Base-by-base conservation (phyloP, 345 rosid genomes). In the Cochlearia excelsa region DNA sequence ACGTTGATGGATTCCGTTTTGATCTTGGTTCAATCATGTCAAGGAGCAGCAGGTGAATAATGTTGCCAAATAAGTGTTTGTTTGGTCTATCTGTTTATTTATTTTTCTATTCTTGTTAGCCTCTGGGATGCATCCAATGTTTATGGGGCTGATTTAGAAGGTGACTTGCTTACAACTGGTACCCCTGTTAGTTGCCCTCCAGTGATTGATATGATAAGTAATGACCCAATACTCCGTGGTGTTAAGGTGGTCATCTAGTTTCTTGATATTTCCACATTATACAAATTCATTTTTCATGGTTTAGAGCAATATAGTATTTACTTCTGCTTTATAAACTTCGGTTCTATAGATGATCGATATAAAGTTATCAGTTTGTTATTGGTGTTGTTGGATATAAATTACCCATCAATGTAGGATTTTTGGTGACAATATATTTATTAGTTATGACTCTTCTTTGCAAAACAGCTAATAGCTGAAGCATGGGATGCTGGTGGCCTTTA, bases 11-110 rank as follows among this genome's bases (percentile, higher is more conserved):
- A 40, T 92, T 92, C 75, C 98, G 98, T 73, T 92, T 88, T 79
- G 96, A 92, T 74, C 98, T 92, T 76, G 98, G 88, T 70, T 92
- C 96, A 43, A 86, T 88, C 60, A 81, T 92, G 95, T 88, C 96
- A 59, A 83, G 98, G 79, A 66, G 96, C 61, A 84, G 93, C 80
- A 84, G 98, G 94, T 69, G 62, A 35, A 52, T 16, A 39, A 59
- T 52, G 51, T 34, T 47, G 74, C 73, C 51, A 51, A 53, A 62
- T 68, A 16, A 41, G 54, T 64, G 54, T 23, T 26, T 34, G 53
- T 44, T 41, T 54, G 51, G 11, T 65, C 64, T 27, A 33, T 65
- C 30, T 9, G 37, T 61, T 48, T 16, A 31, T 57, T 75, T 66
- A 56, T 56, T 57, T 28, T 52, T 72, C 50, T 39, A 46, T 43